A percentile compares a stretch with the other conserved stretches of the same genome.
Evolutionary conservation across 495 filamentous ascomycete genomes (phyloP).

Genomic region (Bryoglossum gracile): DNA sequence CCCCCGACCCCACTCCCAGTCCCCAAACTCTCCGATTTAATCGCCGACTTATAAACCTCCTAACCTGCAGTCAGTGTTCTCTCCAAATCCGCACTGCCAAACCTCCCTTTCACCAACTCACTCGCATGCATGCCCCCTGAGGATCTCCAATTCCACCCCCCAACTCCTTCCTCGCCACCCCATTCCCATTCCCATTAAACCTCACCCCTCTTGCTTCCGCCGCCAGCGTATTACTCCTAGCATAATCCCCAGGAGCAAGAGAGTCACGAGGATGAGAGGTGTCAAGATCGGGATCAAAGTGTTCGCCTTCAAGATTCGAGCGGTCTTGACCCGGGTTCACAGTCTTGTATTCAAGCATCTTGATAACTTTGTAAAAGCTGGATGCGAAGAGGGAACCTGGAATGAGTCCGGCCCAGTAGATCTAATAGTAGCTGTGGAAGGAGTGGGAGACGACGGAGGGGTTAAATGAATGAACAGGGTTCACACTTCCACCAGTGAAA

Average conservation of each 20-base stretch:
- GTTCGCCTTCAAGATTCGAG: constrained; percentile 7
- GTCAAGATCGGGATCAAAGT: constrained; percentile 14
- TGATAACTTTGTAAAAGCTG: constrained; percentile 61
- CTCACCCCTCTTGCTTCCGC: not conserved
- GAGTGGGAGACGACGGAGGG: constrained; percentile 54
- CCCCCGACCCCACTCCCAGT: not conserved
- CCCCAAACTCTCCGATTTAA: not conserved
- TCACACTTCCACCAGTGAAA: constrained; percentile 68
- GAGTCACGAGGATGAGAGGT: constrained; percentile 1
- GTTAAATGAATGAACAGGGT: constrained; percentile 67
- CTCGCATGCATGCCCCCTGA: constrained; percentile 12
- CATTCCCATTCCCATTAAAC: constrained; percentile 8
- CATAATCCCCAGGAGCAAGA: constrained; percentile 13
- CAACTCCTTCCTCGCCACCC: constrained; percentile 5
- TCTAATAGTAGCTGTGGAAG: constrained; percentile 68
- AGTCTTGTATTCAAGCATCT: constrained; percentile 63
- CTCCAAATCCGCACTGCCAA: not conserved
- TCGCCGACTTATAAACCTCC: not conserved
- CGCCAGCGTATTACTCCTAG: not conserved
- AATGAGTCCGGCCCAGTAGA: constrained; percentile 55
- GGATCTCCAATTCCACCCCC: constrained; percentile 5
- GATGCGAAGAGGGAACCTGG: constrained; percentile 53
- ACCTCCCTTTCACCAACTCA: not conserved
- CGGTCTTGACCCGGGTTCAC: constrained; percentile 66
- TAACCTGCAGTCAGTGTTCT: not conserved